Percentiles rank a stretch among this genome's conserved stretches.
Evolutionary conservation across 495 filamentous ascomycete genomes (phyloP).

Genomic region (Usnea hakonensis): DNA sequence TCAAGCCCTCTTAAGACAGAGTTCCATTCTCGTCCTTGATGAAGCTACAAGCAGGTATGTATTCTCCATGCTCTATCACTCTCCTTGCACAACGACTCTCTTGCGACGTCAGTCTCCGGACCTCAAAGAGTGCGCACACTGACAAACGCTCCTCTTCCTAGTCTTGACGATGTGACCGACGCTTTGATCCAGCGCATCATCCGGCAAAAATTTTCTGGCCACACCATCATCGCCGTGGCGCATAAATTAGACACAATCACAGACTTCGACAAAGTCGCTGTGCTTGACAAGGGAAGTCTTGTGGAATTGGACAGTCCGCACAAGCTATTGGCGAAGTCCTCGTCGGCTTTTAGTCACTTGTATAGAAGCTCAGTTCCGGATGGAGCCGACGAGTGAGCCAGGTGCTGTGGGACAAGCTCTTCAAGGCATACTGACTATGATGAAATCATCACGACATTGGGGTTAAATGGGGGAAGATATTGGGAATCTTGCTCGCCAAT

Average conservation of each 20-base stretch:
- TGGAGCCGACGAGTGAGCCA: neutral
- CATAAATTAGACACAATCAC: conserved; percentile 55
- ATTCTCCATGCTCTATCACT: neutral
- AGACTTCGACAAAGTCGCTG: conserved; percentile 44
- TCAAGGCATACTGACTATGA: no score
- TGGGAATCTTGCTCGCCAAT: no score
- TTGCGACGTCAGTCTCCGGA: neutral
- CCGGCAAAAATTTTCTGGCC: conserved; percentile 46
- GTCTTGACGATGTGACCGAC: conserved; percentile 51
- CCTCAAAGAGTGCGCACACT: neutral
- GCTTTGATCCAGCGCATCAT: conserved; percentile 52
- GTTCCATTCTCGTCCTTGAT: conserved; percentile 44
- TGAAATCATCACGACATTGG: no score
- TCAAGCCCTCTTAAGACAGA: conserved; percentile 46
- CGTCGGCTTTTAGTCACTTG: conserved; percentile 17
- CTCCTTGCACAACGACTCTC: neutral
- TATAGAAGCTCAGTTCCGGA: conserved; percentile 5
- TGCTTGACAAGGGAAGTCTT: conserved; percentile 41
- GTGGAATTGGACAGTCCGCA: conserved; percentile 40
- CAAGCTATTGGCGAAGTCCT: conserved; percentile 21
- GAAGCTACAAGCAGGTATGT: conserved; percentile 46
- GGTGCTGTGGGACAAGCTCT: no score
- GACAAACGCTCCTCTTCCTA: conserved; percentile 5
- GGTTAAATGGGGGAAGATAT: no score
- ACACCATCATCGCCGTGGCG: conserved; percentile 55